Percentiles rank a stretch among this genome's conserved stretches.
phyloP scores from a whole-genome alignment of 2,329 filamentous ascomycete species.

The Geosmithia flava region DNA sequence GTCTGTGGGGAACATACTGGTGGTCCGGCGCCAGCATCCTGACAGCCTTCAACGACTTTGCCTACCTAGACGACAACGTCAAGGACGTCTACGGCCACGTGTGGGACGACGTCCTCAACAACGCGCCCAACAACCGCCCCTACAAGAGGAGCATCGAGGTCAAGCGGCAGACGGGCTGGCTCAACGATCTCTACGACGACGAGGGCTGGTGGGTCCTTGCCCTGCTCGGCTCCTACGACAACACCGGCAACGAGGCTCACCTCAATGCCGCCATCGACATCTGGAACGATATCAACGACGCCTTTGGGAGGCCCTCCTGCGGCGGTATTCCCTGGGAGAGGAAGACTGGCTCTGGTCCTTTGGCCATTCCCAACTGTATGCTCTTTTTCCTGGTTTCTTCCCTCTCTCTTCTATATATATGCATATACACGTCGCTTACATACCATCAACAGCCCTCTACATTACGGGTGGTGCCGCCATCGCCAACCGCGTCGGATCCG shows the following conservation, averaged over 20 bases:
- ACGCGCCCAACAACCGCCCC: background rate
- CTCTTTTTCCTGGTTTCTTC: background rate
- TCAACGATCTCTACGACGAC: slow-evolving; percentile 27
- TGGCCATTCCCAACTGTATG: background rate
- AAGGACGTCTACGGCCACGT: background rate
- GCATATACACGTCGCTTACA: background rate
- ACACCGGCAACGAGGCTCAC: slow-evolving; percentile 31
- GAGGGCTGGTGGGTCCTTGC: slow-evolving; percentile 52
- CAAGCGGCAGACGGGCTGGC: background rate
- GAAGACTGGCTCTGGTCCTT: slow-evolving; percentile 8
- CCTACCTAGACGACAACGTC: background rate
- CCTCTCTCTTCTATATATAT: background rate
- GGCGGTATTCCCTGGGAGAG: slow-evolving; percentile 49
- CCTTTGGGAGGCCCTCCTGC: slow-evolving; percentile 29
- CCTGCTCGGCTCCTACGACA: slow-evolving; percentile 41
- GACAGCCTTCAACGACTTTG: slow-evolving; percentile 1
- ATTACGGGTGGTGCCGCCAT: slow-evolving; percentile 38
- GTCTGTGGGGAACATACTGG: background rate
- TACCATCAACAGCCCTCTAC: slow-evolving; percentile 29
- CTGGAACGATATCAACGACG: slow-evolving; percentile 41
- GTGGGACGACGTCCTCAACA: background rate
- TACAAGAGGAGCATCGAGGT: background rate
- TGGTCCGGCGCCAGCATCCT: slow-evolving; percentile 1
- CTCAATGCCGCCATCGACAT: slow-evolving; percentile 31
- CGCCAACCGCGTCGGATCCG: slow-evolving; percentile 28